Conservation (phyloP, 768 basidiomycete species). For the Steccherinum ochraceum region DNA sequence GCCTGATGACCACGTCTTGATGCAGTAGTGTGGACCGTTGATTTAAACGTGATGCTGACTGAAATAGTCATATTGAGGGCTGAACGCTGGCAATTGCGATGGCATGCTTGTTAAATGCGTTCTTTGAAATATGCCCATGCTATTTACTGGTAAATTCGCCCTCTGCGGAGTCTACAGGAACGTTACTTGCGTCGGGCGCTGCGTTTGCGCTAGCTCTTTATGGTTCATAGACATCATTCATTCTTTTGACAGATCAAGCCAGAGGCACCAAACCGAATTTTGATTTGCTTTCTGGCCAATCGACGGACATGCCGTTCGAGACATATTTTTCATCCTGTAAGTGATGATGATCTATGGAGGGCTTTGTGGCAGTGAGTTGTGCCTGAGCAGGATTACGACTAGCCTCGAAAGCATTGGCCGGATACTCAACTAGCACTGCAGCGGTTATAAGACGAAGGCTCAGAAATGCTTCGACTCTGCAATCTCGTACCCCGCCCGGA, state of each 20-base stretch:
- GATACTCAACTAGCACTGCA: not conserved
- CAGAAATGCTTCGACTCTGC: not conserved
- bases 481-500: not conserved
- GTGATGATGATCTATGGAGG: constrained; percentile 7
- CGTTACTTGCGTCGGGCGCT: not conserved
- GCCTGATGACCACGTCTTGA: not conserved
- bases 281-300: not conserved
- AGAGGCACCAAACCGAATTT: not conserved
- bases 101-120: not conserved
- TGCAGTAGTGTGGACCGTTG: not conserved
- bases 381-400: constrained; percentile 7
- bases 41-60: not conserved
- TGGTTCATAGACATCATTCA: not conserved
- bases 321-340: not conserved
- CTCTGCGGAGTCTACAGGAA: not conserved
- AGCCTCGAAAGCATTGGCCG: not conserved
- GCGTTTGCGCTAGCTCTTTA: not conserved
- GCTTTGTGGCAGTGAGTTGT: constrained; percentile 13
- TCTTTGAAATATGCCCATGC: not conserved
- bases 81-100: not conserved
- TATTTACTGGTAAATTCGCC: not conserved
- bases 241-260: not conserved
- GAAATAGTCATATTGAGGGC: not conserved
- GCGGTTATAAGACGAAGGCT: not conserved
- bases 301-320: constrained; percentile 3